Percentiles rank a stretch among this genome's conserved stretches.
Conservation (phyloP, 1,139 yeast genomes). For the Debaryomycetaceae sp. region DNA sequence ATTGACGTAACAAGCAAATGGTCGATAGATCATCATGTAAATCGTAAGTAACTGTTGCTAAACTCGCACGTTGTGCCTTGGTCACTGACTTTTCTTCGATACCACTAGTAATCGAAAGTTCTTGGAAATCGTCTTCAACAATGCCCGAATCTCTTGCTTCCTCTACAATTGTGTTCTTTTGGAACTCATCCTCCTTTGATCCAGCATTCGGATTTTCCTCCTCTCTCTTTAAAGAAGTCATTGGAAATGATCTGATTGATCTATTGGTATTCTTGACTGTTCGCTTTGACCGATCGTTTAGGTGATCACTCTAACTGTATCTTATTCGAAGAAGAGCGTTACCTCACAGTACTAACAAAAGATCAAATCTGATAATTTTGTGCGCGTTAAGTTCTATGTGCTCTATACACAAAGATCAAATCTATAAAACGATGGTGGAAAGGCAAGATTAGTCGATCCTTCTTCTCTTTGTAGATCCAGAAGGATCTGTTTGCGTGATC, state of each 20-base stretch:
- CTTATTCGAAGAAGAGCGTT: no score
- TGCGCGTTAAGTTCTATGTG: background rate
- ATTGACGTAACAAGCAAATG: constrained; percentile 31
- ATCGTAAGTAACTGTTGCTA: background rate
- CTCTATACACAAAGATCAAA: background rate
- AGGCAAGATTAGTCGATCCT: background rate
- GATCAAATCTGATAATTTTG: background rate
- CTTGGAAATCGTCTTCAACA: background rate
- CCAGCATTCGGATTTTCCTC: background rate
- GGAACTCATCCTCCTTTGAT: background rate
- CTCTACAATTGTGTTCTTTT: background rate
- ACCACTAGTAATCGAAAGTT: background rate
- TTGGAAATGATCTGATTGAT: background rate
- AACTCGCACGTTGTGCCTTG: background rate
- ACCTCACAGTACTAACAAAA: no score
- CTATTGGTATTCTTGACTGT: no score
- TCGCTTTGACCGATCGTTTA: no score
- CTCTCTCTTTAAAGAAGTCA: background rate
- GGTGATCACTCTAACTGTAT: no score
- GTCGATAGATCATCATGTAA: constrained; percentile 21
- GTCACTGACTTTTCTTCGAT: background rate
- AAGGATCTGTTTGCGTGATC: background rate
- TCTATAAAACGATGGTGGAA: no score
- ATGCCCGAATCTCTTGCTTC: background rate
- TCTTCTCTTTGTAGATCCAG: constrained; percentile 1